phyloP scores from a whole-genome alignment of 2,329 filamentous ascomycete species.

The Pyrenophora graminea region DNA sequence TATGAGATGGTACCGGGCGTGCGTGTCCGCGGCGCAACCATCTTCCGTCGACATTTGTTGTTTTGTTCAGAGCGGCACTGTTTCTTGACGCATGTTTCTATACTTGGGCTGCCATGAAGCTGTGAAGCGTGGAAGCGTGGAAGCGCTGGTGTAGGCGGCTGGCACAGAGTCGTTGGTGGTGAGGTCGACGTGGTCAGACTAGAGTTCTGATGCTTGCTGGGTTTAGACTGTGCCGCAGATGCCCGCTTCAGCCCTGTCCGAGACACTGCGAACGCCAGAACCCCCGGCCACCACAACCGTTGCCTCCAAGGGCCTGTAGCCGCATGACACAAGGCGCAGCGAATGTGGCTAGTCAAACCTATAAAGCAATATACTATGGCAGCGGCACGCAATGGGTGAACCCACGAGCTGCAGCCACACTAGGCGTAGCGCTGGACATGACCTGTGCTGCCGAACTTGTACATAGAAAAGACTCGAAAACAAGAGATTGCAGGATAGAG shows the following conservation, averaged over 20 bases:
- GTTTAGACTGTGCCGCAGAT: constrained; percentile 37
- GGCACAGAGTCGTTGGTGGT: constrained; percentile 24
- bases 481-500: constrained; percentile 9
- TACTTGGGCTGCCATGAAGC: constrained; percentile 15
- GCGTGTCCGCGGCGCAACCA: not conserved
- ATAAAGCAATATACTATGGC: constrained; percentile 12
- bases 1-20: not conserved
- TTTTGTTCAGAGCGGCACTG: constrained; percentile 5
- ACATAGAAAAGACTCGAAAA: constrained; percentile 1
- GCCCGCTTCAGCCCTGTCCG: constrained; percentile 33
- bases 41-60: constrained; percentile 20
- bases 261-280: constrained; percentile 31
- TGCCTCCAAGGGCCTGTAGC: constrained; percentile 12
- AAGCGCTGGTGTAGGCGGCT: constrained; percentile 16
- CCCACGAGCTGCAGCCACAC: not conserved
- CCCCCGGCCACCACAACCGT: constrained; percentile 22
- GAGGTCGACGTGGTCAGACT: constrained; percentile 29
- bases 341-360: constrained; percentile 11
- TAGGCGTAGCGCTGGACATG: not conserved
- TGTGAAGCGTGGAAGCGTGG: constrained; percentile 23
- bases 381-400: constrained; percentile 1
- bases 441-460: not conserved
- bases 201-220: constrained; percentile 37
- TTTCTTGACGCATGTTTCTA: constrained; percentile 28
- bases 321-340: constrained; percentile 21